phyloP scores from a whole-genome alignment of 441 rosid species.

The Gossypium davidsonii region DNA sequence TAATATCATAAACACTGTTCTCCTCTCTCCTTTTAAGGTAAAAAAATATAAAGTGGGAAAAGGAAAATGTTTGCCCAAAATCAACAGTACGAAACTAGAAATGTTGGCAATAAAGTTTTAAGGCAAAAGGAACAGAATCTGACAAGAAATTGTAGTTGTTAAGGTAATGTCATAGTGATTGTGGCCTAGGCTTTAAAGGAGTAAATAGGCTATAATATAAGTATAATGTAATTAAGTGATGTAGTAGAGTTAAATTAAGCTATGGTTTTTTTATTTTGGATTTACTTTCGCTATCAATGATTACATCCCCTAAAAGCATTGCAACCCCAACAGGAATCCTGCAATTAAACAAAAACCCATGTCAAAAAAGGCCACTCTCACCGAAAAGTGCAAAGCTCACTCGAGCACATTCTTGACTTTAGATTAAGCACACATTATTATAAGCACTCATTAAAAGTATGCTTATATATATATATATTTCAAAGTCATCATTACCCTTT shows the following conservation, averaged over 20 bases:
- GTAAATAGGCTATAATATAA: no score
- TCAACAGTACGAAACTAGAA: neutral
- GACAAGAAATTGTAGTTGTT: neutral
- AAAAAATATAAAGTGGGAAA: neutral
- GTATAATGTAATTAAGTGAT: no score
- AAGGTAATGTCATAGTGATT: constrained; percentile 3
- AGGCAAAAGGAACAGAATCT: neutral
- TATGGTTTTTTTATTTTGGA: constrained; percentile 18
- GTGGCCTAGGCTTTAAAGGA: neutral
- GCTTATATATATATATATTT: neutral
- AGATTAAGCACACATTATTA: constrained; percentile 31
- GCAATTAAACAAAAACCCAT: constrained; percentile 30
- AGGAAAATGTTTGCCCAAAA: neutral
- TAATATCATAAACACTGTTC: neutral
- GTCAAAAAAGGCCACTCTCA: constrained; percentile 37
- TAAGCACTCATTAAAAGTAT: constrained; percentile 34
- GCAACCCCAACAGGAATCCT: constrained; percentile 59
- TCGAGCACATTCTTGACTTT: constrained; percentile 54
- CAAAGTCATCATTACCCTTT: constrained; percentile 33
- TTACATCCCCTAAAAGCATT: constrained; percentile 58
- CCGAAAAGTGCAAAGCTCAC: constrained; percentile 72
- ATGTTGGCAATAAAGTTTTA: constrained; percentile 1
- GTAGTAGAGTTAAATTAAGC: constrained; percentile 21
- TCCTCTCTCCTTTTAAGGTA: neutral
- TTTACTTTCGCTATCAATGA: constrained; percentile 40